Base-by-base conservation (phyloP, 108 stramenopile species). In the Stephanodiscus triporus region DNA sequence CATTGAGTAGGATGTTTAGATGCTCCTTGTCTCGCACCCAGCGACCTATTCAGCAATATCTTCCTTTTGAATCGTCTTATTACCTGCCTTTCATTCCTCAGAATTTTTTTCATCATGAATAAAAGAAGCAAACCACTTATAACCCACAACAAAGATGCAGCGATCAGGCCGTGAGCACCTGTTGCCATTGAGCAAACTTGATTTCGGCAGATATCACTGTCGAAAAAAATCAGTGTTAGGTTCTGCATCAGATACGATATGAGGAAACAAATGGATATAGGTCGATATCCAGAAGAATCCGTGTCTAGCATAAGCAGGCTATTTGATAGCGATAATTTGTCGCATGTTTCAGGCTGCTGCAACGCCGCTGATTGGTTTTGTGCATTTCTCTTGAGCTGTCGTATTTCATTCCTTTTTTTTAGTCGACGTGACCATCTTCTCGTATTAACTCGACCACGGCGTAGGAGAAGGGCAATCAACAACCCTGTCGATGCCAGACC, bases 131-230 rank as follows among this genome's bases (percentile, higher is more conserved):
- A 9, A 40, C 63, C 70, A 62, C 77, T 70, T 9, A 61, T 16
- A 17, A 78, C 65, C 77, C 77, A 78, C 26, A 78, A 58, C 32
- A 78, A 17, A 30, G 70, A 78, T 13, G 77, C 63, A n/a, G 49
- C 57, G 19, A 78, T 16, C 29, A 78, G 51, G 45, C 70, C 58
- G 37, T 24, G 63, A 43, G 77, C 69, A 40, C 77, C 70, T 14
- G 64, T 27, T 11, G 77, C 57, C 36, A 71, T 14, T 22, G 32
- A 23, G 38, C 77, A 78, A 22, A 29, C 63, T 26, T 78, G 77
- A 6, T 60, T 66, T 23, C 59, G 49, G 27, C 77, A 78, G 0
- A 78, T 59, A n/a, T 71, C 64, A 29, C 70, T 65, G 66, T 78
- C 70, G 29, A 78, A 50, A 47, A 78, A 66, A 4, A 78, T 34